Conservation (phyloP, 73 alveolate species). For the Tetrahymena thermophila region DNA sequence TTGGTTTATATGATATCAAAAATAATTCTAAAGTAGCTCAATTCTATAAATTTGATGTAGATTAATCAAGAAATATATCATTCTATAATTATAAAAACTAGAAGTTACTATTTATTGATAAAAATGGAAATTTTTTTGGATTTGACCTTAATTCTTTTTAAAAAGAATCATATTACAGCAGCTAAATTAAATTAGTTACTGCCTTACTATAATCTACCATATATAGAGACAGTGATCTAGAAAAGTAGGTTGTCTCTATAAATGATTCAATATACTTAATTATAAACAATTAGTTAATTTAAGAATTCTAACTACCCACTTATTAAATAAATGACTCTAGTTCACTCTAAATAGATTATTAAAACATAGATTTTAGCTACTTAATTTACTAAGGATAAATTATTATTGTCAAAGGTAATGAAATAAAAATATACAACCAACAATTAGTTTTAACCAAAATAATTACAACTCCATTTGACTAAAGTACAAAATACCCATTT, state of each 20-base stretch:
- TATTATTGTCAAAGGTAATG: neutral
- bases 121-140: neutral
- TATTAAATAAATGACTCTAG: neutral
- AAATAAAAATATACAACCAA: no score
- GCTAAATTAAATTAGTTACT: neutral
- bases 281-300: neutral
- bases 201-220: neutral
- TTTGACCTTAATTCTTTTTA: neutral
- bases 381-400: neutral
- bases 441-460: no score
- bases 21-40: neutral
- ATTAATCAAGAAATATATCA: neutral
- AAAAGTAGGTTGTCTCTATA: neutral
- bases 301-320: neutral
- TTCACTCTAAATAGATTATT: neutral
- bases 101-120: neutral
- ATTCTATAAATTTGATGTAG: neutral
- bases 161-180: neutral
- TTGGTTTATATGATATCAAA: neutral
- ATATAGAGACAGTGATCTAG: neutral
- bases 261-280: neutral
- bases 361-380: neutral
- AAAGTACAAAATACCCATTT: no score
- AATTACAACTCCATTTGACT: neutral
- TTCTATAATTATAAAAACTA: neutral